Evolutionary conservation across 2,329 filamentous ascomycete genomes (phyloP), one percentile per base, ranked within the genome.

Genomic region (Blastomyces gilchristii): DNA sequence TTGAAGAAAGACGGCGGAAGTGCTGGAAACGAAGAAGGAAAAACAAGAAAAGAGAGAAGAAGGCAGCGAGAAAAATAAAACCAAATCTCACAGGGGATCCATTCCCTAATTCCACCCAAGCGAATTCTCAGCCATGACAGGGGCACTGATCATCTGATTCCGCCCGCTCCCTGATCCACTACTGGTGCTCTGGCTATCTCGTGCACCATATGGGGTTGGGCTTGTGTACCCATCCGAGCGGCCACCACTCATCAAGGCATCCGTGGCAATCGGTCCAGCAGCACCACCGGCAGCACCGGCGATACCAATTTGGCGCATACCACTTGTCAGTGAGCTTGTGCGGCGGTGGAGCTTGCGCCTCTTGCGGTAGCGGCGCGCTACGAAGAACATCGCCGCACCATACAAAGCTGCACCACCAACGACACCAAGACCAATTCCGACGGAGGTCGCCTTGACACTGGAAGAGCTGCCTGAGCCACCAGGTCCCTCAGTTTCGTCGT

Each of bases 121-220:
- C 60, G 91, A 96, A 82, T 97, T 97, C 80, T 95, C 91, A 3
- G 91, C 88, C 75, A 92, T 92, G 67, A 96, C 89, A 3, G 92
- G 92, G 43, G 90, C 90, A 65, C 90, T 95, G 74, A 97, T 96
- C 76, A 87, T 84, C 28, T 31, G 28, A 62, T 86, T 87, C 66
- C 87, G 79, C 62, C 84, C 81, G 67, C 82, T 87, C 59, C 82
- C 82, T 68, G 81, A 83, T 64, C 85, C 83, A 67, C 89, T 92
- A 68, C 82, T 84, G 62, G 28, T 31, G 28, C 43, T n/a, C 43
- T 87, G 85, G 69, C 84, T 79, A 63, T 75, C 76, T 59, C 75
- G 73, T 60, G 74, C 71, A 59, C 74, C 77, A 49, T 63, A 71
- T 73, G 74, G 53, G 69, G 65, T 63, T 67, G 73, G 60, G 67